Conservation (phyloP, 768 basidiomycete genomes). For the Cystofilobasidium bisporidii region DNA sequence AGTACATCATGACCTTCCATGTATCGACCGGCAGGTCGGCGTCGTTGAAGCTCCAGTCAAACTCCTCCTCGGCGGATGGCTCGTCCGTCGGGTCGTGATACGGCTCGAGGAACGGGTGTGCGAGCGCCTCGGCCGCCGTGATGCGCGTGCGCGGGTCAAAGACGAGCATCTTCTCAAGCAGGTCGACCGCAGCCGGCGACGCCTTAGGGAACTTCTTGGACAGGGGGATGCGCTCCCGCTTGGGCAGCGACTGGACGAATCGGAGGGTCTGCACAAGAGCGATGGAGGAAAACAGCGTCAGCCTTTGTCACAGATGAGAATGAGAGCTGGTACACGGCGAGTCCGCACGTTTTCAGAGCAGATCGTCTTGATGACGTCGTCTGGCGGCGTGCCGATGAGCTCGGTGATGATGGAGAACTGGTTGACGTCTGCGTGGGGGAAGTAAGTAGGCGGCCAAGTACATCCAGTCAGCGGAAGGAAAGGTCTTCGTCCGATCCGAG, state of each 20-base stretch:
- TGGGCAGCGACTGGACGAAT: constrained; percentile 96
- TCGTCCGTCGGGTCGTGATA: constrained; percentile 99
- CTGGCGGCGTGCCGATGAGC: constrained; percentile 91
- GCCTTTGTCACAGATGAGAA: too few species aligned
- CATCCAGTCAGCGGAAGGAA: too few species aligned
- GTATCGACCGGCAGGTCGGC: constrained; percentile 96
- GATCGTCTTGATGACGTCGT: constrained; percentile 99
- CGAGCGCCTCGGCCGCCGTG: constrained; percentile 79
- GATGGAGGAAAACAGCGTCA: not conserved
- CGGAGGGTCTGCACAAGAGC: constrained; percentile 63
- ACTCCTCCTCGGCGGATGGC: constrained; percentile 82
- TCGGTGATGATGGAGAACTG: constrained; percentile 99
- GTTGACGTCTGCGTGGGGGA: constrained; percentile 66
- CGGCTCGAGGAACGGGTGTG: constrained; percentile 86
- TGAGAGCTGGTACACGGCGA: not conserved
- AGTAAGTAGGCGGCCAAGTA: not conserved
- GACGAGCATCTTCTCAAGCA: constrained; percentile 97
- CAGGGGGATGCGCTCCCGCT: constrained; percentile 91
- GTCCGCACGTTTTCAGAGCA: constrained; percentile 64
- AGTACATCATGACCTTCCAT: constrained; percentile 99
- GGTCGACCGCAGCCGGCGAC: constrained; percentile 70
- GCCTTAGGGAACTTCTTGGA: constrained; percentile 79
- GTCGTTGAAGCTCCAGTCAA: constrained; percentile 99
- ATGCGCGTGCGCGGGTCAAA: constrained; percentile 97
- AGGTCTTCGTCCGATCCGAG: too few species aligned